Conservation (phyloP, 257 asterid species). For the Lantana camara region DNA sequence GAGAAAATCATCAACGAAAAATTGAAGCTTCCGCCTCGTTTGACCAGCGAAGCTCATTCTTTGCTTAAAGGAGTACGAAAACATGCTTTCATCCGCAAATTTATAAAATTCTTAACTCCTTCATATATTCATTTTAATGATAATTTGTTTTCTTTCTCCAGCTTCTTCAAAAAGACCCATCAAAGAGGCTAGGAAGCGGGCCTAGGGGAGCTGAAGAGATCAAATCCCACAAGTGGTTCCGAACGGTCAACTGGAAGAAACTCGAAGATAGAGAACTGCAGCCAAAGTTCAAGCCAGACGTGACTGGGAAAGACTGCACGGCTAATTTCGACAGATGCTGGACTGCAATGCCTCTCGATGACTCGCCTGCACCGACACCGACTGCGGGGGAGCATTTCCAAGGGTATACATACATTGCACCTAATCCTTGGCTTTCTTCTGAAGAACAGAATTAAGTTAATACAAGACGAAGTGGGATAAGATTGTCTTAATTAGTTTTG, state of each 20-base stretch:
- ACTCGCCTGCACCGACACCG: constrained; percentile 91
- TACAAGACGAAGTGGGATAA: background rate
- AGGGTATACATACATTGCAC: constrained; percentile 86
- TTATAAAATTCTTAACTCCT: background rate
- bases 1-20: constrained; percentile 85
- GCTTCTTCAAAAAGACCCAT: constrained; percentile 86
- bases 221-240: constrained; percentile 81
- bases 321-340: constrained; percentile 90
- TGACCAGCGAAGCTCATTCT: constrained; percentile 76
- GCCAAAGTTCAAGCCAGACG: constrained; percentile 83
- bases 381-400: constrained; percentile 83
- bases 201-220: constrained; percentile 82
- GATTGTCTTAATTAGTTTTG: background rate
- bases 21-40: constrained; percentile 83
- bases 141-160: constrained; percentile 25
- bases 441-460: background rate
- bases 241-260: constrained; percentile 77
- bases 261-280: constrained; percentile 67
- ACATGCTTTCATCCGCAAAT: background rate
- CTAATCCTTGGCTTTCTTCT: constrained; percentile 84
- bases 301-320: constrained; percentile 77
- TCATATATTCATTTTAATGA: background rate
- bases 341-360: constrained; percentile 88
- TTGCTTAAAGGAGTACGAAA: constrained; percentile 80
- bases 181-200: constrained; percentile 78